Base-by-base conservation (phyloP, 495 filamentous ascomycete species). In the Pyrenula aspistea region DNA sequence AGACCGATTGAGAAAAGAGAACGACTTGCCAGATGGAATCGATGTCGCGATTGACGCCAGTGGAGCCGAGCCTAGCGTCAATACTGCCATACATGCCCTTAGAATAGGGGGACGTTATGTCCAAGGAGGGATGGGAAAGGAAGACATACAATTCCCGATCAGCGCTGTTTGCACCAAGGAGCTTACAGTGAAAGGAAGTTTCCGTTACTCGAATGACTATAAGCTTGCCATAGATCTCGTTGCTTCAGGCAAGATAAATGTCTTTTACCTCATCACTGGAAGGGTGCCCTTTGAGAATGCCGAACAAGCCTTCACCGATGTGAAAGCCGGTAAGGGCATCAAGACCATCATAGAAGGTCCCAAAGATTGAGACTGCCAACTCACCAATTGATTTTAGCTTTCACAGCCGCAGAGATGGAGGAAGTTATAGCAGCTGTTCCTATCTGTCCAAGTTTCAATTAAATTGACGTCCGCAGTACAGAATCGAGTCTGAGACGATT, bases 11-110 rank as follows among this genome's bases (percentile, higher is more conserved):
- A 69, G 66, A n/a, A 36, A 67, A 24, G 65, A 74, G 60, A 76
- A 76, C 61, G 68, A 63, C 0, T 63, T 81, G 0, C 69, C 69
- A 0, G 57, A 71, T 20, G 81, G 79, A 10, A 75, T 76, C 2
- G 79, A 84, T 65, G 74, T 76, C 10, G 78, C 76, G 1, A 74
- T 83, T 52, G 81, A 83, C 57, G 79, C 78, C 23, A 80, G 78
- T 0, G 81, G 79, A 0, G 79, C 73, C 0, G 79, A 79, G 57
- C 60, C 73, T 12, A 78, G 73, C 10, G 74, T 83, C 19, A 71
- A 78, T 59, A 75, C 75, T 0, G 79, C 77, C 4, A 74, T 81
- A 24, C 70, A 79, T 55, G 73, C 74, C 24, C 64, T 78, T 10
- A 74, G 72, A 36, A 71, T 67, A 55, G 79, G 79, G 10, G 80